Evolutionary conservation across 805 yeast species (phyloP).

Genomic region (Metschnikowia orientalis): DNA sequence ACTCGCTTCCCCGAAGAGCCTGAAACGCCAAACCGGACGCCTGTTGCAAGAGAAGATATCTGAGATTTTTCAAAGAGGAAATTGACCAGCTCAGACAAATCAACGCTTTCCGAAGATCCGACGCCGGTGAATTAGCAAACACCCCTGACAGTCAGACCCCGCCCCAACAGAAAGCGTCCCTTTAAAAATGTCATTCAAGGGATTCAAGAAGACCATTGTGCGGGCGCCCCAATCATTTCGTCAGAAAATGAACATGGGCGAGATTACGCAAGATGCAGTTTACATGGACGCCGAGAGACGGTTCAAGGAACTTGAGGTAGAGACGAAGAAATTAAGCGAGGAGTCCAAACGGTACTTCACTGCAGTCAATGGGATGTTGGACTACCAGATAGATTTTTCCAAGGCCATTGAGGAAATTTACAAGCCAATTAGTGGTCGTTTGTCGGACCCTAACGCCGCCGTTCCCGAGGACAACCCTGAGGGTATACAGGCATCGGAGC

Average conservation of each 20-base stretch:
- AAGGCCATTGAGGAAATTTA: slow-evolving; percentile 92
- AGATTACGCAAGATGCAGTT: slow-evolving; percentile 64
- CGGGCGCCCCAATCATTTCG: slow-evolving; percentile 91
- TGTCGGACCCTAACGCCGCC: slow-evolving; percentile 82
- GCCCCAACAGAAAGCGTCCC: too few relatives aligned
- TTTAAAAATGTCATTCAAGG: slow-evolving; percentile 74
- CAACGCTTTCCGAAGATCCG: too few relatives aligned
- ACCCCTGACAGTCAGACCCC: too few relatives aligned
- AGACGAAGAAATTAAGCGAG: slow-evolving; percentile 82
- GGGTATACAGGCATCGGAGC: slow-evolving; percentile 92
- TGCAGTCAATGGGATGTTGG: slow-evolving; percentile 91
- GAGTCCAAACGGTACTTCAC: slow-evolving; percentile 87
- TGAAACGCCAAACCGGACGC: too few relatives aligned
- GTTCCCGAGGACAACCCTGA: slow-evolving; percentile 94
- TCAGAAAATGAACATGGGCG: slow-evolving; percentile 85
- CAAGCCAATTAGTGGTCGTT: slow-evolving; percentile 90
- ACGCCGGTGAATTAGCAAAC: too few relatives aligned
- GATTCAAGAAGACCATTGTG: slow-evolving; percentile 71
- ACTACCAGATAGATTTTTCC: slow-evolving; percentile 92
- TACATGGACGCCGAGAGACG: slow-evolving; percentile 95
- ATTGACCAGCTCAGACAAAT: too few relatives aligned
- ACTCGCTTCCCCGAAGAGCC: too few relatives aligned
- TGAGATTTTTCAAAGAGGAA: too few relatives aligned
- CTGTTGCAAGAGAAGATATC: too few relatives aligned
- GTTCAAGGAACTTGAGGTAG: slow-evolving; percentile 84